A percentile compares a stretch with the other conserved stretches of the same genome.
These are phyloP conservation scores for Coemansia sp. DNA, from an alignment of 192 early-diverging fungal genomes.

Conservation along the genomic window DNA sequence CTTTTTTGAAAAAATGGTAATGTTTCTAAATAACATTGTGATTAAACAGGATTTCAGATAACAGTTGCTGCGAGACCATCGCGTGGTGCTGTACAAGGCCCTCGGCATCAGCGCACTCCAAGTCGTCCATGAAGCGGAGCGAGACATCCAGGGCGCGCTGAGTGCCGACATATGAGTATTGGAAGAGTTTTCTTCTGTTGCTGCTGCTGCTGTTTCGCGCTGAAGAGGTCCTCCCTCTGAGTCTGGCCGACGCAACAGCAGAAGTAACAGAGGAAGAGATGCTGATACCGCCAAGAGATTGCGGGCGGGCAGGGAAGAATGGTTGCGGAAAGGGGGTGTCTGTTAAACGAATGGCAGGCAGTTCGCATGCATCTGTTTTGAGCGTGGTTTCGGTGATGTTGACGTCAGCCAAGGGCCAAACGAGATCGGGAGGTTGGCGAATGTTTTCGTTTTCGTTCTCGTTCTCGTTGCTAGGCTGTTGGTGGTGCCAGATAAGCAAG, in stretches of 20 bases:
- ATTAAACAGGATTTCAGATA: slow-evolving; percentile 32
- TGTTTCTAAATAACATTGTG: slow-evolving; percentile 31
- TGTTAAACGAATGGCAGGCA: slow-evolving; percentile 10
- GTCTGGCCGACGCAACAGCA: background rate
- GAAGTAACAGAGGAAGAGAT: background rate
- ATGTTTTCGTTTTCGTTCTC: background rate
- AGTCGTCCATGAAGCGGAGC: slow-evolving; percentile 15
- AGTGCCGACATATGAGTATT: slow-evolving; percentile 23
- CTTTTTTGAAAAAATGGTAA: background rate
- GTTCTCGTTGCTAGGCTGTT: background rate
- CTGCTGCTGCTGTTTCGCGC: background rate
- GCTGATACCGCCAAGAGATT: slow-evolving; percentile 33
- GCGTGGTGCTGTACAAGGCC: slow-evolving; percentile 3
- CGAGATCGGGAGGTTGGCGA: background rate
- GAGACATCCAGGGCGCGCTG: slow-evolving; percentile 29
- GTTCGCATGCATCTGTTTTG: slow-evolving; percentile 5
- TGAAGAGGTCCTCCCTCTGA: background rate
- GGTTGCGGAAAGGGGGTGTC: slow-evolving; percentile 32
- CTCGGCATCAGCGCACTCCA: slow-evolving; percentile 1
- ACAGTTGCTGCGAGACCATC: slow-evolving; percentile 12
- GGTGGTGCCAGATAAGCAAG: slow-evolving; percentile 14
- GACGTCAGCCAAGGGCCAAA: slow-evolving; percentile 48
- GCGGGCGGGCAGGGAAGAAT: slow-evolving; percentile 38
- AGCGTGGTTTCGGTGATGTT: background rate
- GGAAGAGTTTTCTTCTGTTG: slow-evolving; percentile 1